Base-by-base conservation (phyloP, 805 yeast genomes). In the Diddensiella caesifluorescens region DNA sequence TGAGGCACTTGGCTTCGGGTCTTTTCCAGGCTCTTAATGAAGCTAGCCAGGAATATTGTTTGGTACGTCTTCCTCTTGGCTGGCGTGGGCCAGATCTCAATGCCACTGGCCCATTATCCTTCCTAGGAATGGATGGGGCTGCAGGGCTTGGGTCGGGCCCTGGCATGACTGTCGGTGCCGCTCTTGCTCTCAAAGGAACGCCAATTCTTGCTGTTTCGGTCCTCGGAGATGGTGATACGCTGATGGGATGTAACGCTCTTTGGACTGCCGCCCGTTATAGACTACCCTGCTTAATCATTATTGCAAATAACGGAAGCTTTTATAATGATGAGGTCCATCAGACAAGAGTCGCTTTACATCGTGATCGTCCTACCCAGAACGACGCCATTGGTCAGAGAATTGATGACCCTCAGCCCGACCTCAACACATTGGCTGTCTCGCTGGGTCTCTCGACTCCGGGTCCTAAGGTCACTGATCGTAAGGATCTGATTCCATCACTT, bases 401-500 rank as follows among this genome's bases (percentile, higher is more conserved):
- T 19, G 36, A 32, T 19, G 36, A 32, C 15, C 36, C 36, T 12
- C 36, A 32, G 22, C 36, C 36, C 5, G 36, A 32, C 22, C 36
- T 32, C 10, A 32, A 32, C 22, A 20, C 36, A 15, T 13, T 32
- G 22, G 36, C 36, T 13, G 20, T 16, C 10, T 32, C 36, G 15
- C 7, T 32, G 36, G 36, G 36, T 15, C 36, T 32, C 13, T 15
- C 36, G 22, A 13, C 19, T 7, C 36, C 36, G 10, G 36, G 36
- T 15, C 36, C 36, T 12, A 32, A 32, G 36, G 36, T 32, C 36
- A 32, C 36, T 15, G 36, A 32, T 22, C 36, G 36, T 19, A 32
- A 32, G 23, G 36, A 32, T 22, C 15, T 32, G 23, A 32, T 32
- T 16, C 36, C 36, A 15, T 32, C 36, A 6, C 36, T 32, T 15